Evolutionary conservation across 352 stramenopile species (phyloP), one percentile per base, ranked within the genome.

Genomic region (Phytopythium helicoides): DNA sequence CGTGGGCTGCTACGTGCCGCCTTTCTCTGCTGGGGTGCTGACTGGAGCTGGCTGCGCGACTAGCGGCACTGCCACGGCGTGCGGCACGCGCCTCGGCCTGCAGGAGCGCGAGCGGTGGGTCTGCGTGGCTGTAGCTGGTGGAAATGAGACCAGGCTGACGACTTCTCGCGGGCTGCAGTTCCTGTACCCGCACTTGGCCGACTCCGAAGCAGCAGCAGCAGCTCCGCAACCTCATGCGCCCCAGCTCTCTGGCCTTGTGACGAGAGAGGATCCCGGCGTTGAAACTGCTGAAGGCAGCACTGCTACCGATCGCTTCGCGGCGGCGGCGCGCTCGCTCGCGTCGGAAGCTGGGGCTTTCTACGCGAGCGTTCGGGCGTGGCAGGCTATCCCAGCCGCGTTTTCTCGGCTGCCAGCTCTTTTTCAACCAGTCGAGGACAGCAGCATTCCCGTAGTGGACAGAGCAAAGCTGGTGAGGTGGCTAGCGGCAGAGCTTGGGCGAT

Each of bases 361-460:
- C 48, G 45, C 58, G 10, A 52, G 59, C 28, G 79, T 87, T 19
- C 60, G 67, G 37, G 12, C 41, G 25, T 92, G 81, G 81, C 33
- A 48, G 6, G 54, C 56, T 37, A 83, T 92, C 22, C 81, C 81
- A 3, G 65, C 56, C 9, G 38, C 41, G 10, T 84, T 87, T 44
- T 67, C 53, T 19, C 54, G 56, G 4, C 54, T 89, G 50, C n/a
- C 26, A 51, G 31, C 37, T 64, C 3, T 36, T 69, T 18, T 37
- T 50, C 5, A 33, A 9, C 28, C 28, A 5, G 5, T 5, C 28
- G 28, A 33, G 28, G 23, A 35, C 52, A 4, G 35, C 47, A 25
- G 57, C 62, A 3, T 54, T 85, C 25, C 56, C 60, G 19, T 70
- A 16, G 85, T 76, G 75, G 39, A 85, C 47, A 61, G 57, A 19